Evolutionary conservation across 352 stramenopile genomes (phyloP).

Genomic region (Phytophthora ohioensis): DNA sequence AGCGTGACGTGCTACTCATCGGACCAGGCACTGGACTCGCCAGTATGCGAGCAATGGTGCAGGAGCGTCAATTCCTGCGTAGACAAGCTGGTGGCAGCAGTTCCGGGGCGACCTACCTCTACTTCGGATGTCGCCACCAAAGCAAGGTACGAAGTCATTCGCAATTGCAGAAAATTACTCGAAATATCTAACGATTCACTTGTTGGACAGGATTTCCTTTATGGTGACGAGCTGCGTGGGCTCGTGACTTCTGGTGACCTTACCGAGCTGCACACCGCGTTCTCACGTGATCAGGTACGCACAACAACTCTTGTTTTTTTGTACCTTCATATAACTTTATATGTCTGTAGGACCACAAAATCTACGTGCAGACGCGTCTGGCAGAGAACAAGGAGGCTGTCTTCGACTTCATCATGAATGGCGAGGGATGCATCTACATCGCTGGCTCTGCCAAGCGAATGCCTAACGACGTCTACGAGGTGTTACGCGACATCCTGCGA

Average conservation of each 20-base stretch:
- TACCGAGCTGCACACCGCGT: conserved; percentile 85
- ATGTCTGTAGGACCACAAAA: conserved; percentile 69
- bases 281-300: conserved; percentile 89
- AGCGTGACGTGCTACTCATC: conserved; percentile 85
- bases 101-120: conserved; percentile 63
- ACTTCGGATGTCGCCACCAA: conserved; percentile 91
- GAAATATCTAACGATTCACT: conserved; percentile 5
- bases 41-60: conserved; percentile 90
- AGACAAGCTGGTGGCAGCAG: conserved; percentile 19
- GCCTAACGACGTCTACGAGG: conserved; percentile 92
- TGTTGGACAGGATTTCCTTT: conserved; percentile 84
- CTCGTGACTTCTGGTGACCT: conserved; percentile 65
- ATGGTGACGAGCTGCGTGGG: conserved; percentile 74
- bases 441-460: conserved; percentile 93
- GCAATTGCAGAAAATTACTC: background rate
- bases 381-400: conserved; percentile 81
- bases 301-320: background rate
- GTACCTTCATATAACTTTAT: background rate
- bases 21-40: conserved; percentile 92
- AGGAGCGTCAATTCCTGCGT: conserved; percentile 77
- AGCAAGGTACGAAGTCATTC: conserved; percentile 55
- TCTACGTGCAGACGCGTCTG: conserved; percentile 93
- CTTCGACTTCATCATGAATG: conserved; percentile 73
- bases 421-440: conserved; percentile 82
- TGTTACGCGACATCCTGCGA: conserved; percentile 86